Percentiles rank a stretch among this genome's conserved stretches.
Conservation (phyloP, 306 rosid genomes). For the Ziziphus jujuba region DNA sequence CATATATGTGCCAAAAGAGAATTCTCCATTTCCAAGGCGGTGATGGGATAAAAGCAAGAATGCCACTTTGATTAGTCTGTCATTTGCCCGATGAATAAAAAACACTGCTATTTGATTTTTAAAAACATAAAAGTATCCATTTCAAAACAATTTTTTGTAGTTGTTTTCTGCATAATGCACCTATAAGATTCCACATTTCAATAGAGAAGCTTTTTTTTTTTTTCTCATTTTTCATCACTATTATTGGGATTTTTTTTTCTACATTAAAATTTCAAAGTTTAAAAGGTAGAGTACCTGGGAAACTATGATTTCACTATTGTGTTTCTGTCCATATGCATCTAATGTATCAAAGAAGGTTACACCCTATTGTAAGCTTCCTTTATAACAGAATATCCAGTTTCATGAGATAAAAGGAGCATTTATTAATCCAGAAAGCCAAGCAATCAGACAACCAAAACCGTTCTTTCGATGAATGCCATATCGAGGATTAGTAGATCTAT, state of each 20-base stretch:
- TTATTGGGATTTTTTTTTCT: too few species aligned
- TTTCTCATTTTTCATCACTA: too few species aligned
- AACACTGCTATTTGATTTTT: too few species aligned
- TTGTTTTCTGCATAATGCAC: too few species aligned
- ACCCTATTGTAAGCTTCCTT: slow-evolving; percentile 61
- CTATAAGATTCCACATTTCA: too few species aligned
- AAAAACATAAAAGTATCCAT: too few species aligned
- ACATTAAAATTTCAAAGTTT: too few species aligned
- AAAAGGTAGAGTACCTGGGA: slow-evolving; percentile 51
- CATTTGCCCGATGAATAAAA: background rate
- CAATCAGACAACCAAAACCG: too few species aligned
- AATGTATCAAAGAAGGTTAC: slow-evolving; percentile 76
- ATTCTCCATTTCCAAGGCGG: slow-evolving; percentile 76
- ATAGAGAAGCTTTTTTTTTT: too few species aligned
- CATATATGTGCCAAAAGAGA: slow-evolving; percentile 59
- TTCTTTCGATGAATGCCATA: too few species aligned
- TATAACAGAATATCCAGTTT: slow-evolving; percentile 50
- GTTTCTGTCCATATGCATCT: slow-evolving; percentile 49
- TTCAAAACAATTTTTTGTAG: too few species aligned
- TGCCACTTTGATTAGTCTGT: background rate
- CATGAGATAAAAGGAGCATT: slow-evolving; percentile 53
- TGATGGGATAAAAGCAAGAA: slow-evolving; percentile 56
- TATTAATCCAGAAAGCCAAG: slow-evolving; percentile 55
- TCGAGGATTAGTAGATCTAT: too few species aligned
- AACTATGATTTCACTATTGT: slow-evolving; percentile 58